Base-by-base conservation (phyloP, 192 early-diverging fungal species). In the Podila clonocystis region DNA sequence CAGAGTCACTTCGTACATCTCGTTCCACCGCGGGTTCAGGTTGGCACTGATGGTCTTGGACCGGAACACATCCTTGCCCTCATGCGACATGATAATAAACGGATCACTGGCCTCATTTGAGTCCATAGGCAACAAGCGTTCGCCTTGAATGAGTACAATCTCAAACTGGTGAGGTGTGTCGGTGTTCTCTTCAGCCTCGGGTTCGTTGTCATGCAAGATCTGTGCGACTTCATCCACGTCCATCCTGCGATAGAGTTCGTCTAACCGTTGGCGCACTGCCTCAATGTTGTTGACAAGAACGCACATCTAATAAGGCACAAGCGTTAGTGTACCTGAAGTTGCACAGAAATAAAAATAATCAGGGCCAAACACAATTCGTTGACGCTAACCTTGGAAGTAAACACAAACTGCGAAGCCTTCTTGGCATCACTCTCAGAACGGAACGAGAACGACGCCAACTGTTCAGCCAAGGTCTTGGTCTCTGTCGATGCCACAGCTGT, bases 1-100 rank as follows among this genome's bases (percentile, higher is more conserved):
- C 28, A 94, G 65, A 13, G 87, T 86, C 48, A 91, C 79, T 62
- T 95, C 91, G 76, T 93, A 93, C 29, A 88, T 84, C 77, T 95
- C 88, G 65, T 95, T 91, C 94, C 94, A 95, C 29, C 92, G 87
- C n/a, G 93, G 93, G 63, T 94, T 94, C 9, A 89, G 82, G 4
- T 92, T 91, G 38, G 90, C 90, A 63, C 88, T 90, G 66, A 91
- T 68, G 30, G 90, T 86, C 61, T 85, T 73, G 68, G 92, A 86
- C 77, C 88, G 73, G 72, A 83, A 82, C 45, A 91, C 68, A 61
- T 84, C 73, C 38, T 73, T 59, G 52, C 80, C 66, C 58, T 90
- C 74, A 59, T 90, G 86, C 5, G 79, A 73, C 36, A 95, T 74
- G 22, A 91, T 84, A 65, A 93, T 89, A 72, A 91, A 95, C 0